These are phyloP conservation scores for Thielaviopsis punctulata DNA, from an alignment of 2,329 filamentous ascomycete species.

Conservation along the genomic window DNA sequence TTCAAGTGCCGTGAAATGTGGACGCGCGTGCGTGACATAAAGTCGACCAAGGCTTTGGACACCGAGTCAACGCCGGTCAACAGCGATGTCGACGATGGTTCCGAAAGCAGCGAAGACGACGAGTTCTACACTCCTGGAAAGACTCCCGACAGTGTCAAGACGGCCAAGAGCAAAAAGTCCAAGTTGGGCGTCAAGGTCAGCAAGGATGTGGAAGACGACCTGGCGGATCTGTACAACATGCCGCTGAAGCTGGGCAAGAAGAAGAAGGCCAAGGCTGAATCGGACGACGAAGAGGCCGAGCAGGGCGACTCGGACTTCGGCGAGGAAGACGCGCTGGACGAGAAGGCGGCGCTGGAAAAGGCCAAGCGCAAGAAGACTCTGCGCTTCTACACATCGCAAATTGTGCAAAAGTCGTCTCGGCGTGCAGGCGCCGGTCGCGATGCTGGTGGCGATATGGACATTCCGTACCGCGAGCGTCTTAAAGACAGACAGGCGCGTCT, in stretches of 20 bases:
- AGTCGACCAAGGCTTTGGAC: slow-evolving; percentile 24
- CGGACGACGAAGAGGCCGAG: slow-evolving; percentile 23
- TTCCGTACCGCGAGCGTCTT: slow-evolving; percentile 77
- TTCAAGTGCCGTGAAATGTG: slow-evolving; percentile 67
- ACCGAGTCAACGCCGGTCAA: slow-evolving; percentile 16
- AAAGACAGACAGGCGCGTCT: slow-evolving; percentile 73
- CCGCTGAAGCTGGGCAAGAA: slow-evolving; percentile 30
- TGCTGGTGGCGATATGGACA: slow-evolving; percentile 62
- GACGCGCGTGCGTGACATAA: slow-evolving; percentile 54
- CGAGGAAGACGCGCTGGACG: slow-evolving; percentile 67
- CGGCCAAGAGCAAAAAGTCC: slow-evolving; percentile 25
- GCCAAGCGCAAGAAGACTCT: slow-evolving; percentile 77
- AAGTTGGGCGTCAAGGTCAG: slow-evolving; percentile 29
- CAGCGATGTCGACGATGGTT: slow-evolving; percentile 20
- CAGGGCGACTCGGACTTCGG: slow-evolving; percentile 77
- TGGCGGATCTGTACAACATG: slow-evolving; percentile 54
- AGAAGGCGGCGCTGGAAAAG: slow-evolving; percentile 69
- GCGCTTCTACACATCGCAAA: slow-evolving; percentile 95
- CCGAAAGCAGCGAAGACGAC: slow-evolving; percentile 16
- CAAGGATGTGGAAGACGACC: slow-evolving; percentile 49
- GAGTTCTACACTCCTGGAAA: slow-evolving; percentile 15
- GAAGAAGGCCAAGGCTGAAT: slow-evolving; percentile 22
- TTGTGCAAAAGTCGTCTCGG: slow-evolving; percentile 84
- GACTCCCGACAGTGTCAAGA: slow-evolving; percentile 14
- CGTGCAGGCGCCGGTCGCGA: slow-evolving; percentile 56